Evolutionary conservation across 2,329 filamentous ascomycete species (phyloP), one percentile per base, ranked within the genome.

Genomic region (Cercospora beticola): DNA sequence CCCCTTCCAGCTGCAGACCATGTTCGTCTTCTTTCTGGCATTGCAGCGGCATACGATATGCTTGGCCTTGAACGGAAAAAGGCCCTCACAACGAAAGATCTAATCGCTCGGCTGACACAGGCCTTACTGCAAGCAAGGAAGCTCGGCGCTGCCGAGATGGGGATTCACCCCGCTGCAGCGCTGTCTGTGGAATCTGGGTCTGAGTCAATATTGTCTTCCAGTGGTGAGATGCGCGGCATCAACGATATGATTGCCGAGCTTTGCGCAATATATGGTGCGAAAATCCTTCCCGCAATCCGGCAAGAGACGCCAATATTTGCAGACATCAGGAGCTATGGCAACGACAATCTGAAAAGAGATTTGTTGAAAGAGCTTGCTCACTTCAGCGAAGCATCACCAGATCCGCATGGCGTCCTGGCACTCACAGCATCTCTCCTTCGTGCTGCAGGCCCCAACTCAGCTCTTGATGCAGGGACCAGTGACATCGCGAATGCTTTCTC

Each of bases 101-200:
- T 98, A 61, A 86, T 99, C 8, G 90, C 89, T 3, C 89, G 93
- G 16, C 84, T 98, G 49, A 92, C 96, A 63, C 90, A 90, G 36
- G 93, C 92, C 2, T 85, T 99, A 8, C 90, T 97, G 4, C 93
- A 97, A 79, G 95, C 95, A 16, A 88, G 95, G 46, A 97, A 96
- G 58, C 87, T 94, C 59, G 94, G 94, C 33, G 95, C 95, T 49
- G 94, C 95, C n/a, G 95, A 98, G 77, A 92, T 95, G 76, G 95
- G 94, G 3, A 92, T 99, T 40, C 94, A 98, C 80, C 95, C 95
- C 49, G 94, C 94, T 18, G 93, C 94, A 9, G 94, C 93, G 0
- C 83, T 97, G 62, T 89, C 93, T 28, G 89, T 90, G 12, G 82
- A 95, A 31, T 90, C 89, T 71, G 74, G 71, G n/a, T 60, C 68